These are phyloP conservation scores for Sophora flavescens DNA, from an alignment of 306 rosid species.

Conservation along the genomic window DNA sequence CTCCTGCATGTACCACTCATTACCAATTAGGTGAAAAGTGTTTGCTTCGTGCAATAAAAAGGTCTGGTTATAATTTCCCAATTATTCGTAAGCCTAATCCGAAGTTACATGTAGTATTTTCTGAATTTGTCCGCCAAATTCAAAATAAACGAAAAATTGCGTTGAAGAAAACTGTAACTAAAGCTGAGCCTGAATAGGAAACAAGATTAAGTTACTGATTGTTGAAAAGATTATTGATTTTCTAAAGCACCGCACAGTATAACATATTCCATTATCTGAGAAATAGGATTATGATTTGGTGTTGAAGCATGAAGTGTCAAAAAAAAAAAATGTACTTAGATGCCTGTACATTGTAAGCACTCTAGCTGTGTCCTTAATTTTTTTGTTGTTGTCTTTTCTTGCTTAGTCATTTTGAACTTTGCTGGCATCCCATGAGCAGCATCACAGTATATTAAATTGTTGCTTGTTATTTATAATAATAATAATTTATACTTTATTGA, in stretches of 20 bases:
- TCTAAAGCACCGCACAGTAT: conserved; percentile 53
- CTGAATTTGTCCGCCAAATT: conserved; percentile 58
- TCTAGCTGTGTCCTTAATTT: conserved; percentile 22
- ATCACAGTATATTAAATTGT: conserved; percentile 6
- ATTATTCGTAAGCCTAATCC: conserved; percentile 52
- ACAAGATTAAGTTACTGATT: conserved; percentile 42
- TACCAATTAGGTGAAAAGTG: conserved; percentile 56
- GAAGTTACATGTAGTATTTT: conserved; percentile 48
- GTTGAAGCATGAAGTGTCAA: conserved; percentile 42
- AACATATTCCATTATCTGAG: conserved; percentile 40
- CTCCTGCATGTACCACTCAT: conserved; percentile 54
- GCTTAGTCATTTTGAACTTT: conserved; percentile 18
- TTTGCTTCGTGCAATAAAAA: conserved; percentile 58
- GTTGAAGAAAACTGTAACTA: conserved; percentile 40
- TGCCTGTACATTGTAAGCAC: conserved; percentile 44
- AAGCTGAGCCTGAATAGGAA: conserved; percentile 43
- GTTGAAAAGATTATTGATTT: conserved; percentile 35
- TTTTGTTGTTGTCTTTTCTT: neutral
- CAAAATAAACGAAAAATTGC: conserved; percentile 56
- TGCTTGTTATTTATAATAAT: conserved; percentile 30
- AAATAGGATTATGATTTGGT: conserved; percentile 48
- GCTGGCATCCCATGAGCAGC: conserved; percentile 25
- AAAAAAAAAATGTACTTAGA: conserved; percentile 33
- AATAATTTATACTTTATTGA: conserved; percentile 11
- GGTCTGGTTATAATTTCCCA: conserved; percentile 47